phyloP scores from a whole-genome alignment of 2,329 filamentous ascomycete species.

The Botryosphaeria dothidea region DNA sequence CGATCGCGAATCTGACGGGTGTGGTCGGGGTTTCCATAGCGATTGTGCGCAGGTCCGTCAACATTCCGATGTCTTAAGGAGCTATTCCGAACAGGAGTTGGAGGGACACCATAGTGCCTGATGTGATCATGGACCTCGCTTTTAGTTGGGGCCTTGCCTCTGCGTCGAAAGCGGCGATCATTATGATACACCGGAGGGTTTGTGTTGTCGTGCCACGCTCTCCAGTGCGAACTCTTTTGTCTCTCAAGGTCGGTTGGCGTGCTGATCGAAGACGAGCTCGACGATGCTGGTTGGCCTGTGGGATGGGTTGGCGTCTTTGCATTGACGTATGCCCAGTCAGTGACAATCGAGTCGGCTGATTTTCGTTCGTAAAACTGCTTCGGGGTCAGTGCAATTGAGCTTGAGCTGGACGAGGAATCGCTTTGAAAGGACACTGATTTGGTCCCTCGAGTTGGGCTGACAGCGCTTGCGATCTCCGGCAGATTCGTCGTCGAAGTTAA shows the following conservation, averaged over 20 bases:
- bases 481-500: background rate
- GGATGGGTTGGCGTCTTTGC: background rate
- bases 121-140: conserved; percentile 2
- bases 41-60: conserved; percentile 21
- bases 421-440: background rate
- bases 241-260: background rate
- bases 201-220: conserved; percentile 12
- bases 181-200: background rate
- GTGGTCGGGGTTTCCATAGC: background rate
- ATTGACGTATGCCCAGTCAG: conserved; percentile 33
- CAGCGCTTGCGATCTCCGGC: background rate
- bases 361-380: conserved; percentile 17
- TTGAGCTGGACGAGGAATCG: background rate
- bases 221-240: conserved; percentile 15
- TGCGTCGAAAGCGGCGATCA: background rate
- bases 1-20: background rate
- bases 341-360: conserved; percentile 24
- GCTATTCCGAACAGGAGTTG: background rate
- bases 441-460: background rate
- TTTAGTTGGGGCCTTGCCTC: background rate
- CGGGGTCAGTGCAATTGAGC: conserved; percentile 17
- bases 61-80: conserved; percentile 8
- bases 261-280: background rate
- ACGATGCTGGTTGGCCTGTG: conserved; percentile 9
- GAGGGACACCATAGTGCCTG: background rate